phyloP scores from a whole-genome alignment of 768 basidiomycete genomes.

The Tricholoma matsutake region DNA sequence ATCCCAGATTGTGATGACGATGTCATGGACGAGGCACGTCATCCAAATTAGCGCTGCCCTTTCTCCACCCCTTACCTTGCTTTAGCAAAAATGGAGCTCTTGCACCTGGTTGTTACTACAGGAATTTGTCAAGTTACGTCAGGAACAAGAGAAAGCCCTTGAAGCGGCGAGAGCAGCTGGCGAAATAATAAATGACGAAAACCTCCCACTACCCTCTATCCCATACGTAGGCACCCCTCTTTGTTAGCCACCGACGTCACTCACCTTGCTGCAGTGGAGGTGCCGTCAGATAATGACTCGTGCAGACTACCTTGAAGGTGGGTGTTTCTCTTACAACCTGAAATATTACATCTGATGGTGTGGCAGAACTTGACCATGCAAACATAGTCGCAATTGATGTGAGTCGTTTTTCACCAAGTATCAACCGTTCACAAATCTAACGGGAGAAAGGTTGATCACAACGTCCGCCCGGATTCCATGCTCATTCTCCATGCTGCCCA shows the following conservation, averaged over 20 bases:
- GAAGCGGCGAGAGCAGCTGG: constrained; percentile 37
- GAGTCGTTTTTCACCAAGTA: constrained; percentile 17
- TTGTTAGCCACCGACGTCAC: neutral
- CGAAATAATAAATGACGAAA: constrained; percentile 29
- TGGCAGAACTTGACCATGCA: constrained; percentile 56
- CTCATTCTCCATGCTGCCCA: constrained; percentile 71
- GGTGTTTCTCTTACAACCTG: constrained; percentile 12
- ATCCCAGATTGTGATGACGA: constrained; percentile 84
- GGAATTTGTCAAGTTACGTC: constrained; percentile 64
- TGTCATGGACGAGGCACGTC: constrained; percentile 80
- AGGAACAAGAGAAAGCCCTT: constrained; percentile 44
- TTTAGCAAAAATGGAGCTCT: constrained; percentile 75
- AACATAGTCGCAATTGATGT: constrained; percentile 83
- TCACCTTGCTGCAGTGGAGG: constrained; percentile 42
- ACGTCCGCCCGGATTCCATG: constrained; percentile 79
- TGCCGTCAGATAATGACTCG: constrained; percentile 83
- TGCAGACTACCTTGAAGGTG: constrained; percentile 78
- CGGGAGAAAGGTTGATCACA: constrained; percentile 56
- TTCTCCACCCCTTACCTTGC: neutral
- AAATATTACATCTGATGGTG: neutral
- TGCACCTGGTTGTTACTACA: constrained; percentile 78
- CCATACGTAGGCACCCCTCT: constrained; percentile 46
- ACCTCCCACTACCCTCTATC: constrained; percentile 58
- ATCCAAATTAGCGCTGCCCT: neutral
- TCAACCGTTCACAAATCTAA: constrained; percentile 6